These are phyloP conservation scores for Gracilaria gracilis DNA, from an alignment of 23 red algal genomes.

Conservation along the genomic window DNA sequence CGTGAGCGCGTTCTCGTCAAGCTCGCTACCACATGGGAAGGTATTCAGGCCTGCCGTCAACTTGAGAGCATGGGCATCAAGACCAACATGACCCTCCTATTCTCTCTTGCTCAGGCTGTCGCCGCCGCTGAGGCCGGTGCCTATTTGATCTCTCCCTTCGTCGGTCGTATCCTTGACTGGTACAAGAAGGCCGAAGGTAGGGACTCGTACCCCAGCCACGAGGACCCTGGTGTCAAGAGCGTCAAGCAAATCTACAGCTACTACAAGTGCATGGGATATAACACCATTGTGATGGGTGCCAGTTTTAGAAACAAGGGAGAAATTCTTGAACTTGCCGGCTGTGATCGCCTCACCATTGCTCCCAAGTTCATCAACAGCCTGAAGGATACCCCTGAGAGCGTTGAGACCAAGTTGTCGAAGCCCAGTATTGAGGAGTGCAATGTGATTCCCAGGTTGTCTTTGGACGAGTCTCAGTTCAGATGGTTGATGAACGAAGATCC, in stretches of 20 bases:
- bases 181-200: conserved; percentile 83
- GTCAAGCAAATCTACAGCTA: conserved; percentile 82
- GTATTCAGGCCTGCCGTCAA: conserved; percentile 72
- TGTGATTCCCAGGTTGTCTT: conserved; percentile 48
- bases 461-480: conserved; percentile 79
- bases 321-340: conserved; percentile 90
- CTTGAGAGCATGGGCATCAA: conserved; percentile 77
- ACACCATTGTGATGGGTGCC: conserved; percentile 94
- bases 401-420: conserved; percentile 52
- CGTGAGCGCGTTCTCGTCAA: conserved; percentile 90
- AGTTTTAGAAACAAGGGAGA: conserved; percentile 88
- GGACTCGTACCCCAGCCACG: conserved; percentile 43
- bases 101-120: conserved; percentile 71
- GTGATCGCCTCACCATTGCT: conserved; percentile 91
- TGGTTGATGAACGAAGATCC: conserved; percentile 87
- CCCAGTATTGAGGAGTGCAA: conserved; percentile 44
- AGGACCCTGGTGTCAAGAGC: conserved; percentile 79
- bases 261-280: conserved; percentile 85
- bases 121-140: conserved; percentile 86
- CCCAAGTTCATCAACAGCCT: conserved; percentile 83
- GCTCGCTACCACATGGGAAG: conserved; percentile 92
- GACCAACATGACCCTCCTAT: conserved; percentile 91
- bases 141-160: conserved; percentile 89
- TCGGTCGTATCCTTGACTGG: conserved; percentile 90
- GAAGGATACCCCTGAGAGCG: conserved; percentile 50